Percentiles rank a stretch among this genome's conserved stretches.
Evolutionary conservation across 805 yeast species (phyloP).

Genomic region (Teunomyces pallodes): DNA sequence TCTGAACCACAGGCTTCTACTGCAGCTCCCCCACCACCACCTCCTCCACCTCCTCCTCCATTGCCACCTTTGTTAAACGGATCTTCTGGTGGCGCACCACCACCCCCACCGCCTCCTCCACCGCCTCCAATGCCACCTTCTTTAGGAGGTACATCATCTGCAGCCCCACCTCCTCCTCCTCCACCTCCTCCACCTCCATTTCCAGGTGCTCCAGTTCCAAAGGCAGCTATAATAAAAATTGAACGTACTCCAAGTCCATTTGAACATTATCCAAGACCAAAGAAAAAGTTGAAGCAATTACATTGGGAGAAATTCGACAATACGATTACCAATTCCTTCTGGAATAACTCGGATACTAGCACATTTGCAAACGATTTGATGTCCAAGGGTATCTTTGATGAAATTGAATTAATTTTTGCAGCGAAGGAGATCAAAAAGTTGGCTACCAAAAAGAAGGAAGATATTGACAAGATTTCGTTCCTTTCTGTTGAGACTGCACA

Average conservation of each 20-base stretch:
- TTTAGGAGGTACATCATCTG: background rate
- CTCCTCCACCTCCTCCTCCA: slow-evolving; percentile 30
- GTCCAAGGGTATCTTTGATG: slow-evolving; percentile 61
- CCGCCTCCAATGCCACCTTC: slow-evolving; percentile 24
- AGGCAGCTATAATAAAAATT: slow-evolving; percentile 13
- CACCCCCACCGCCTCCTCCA: slow-evolving; percentile 12
- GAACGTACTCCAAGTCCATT: slow-evolving; percentile 20
- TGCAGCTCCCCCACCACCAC: slow-evolving; percentile 6
- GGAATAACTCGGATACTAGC: slow-evolving; percentile 51
- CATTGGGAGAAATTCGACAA: slow-evolving; percentile 78
- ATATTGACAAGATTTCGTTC: slow-evolving; percentile 49
- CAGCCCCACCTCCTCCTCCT: slow-evolving; percentile 9
- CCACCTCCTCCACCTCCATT: slow-evolving; percentile 24
- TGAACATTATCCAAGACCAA: slow-evolving; percentile 55
- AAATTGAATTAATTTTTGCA: slow-evolving; percentile 58
- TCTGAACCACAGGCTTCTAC: background rate
- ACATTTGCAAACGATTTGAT: slow-evolving; percentile 48
- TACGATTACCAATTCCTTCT: slow-evolving; percentile 52
- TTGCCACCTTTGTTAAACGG: slow-evolving; percentile 8
- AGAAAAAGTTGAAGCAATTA: slow-evolving; percentile 66
- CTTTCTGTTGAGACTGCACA: slow-evolving; percentile 72
- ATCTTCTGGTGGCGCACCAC: background rate
- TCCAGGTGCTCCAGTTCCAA: slow-evolving; percentile 22
- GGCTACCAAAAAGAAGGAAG: slow-evolving; percentile 42
- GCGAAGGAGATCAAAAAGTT: slow-evolving; percentile 50